phyloP scores from a whole-genome alignment of 2,329 filamentous ascomycete species.

The Calonectria honghensis region DNA sequence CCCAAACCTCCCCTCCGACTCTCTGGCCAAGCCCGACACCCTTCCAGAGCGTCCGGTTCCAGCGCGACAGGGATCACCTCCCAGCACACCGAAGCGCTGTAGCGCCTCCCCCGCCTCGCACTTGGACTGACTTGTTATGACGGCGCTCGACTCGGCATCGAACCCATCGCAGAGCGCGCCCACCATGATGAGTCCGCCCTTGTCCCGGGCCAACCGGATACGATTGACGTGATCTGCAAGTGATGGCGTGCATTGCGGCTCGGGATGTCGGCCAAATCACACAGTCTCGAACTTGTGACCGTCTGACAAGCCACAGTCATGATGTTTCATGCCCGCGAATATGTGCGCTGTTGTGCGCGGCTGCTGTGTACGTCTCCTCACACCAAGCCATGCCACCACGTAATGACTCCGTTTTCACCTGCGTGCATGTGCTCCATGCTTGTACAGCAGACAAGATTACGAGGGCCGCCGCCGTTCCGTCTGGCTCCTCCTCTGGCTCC shows the following conservation, averaged over 20 bases:
- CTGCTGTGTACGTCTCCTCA: neutral
- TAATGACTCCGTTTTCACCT: slow-evolving; percentile 32
- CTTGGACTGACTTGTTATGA: slow-evolving; percentile 14
- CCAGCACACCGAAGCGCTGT: slow-evolving; percentile 13
- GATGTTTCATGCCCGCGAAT: slow-evolving; percentile 33
- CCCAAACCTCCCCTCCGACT: neutral
- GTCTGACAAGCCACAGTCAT: slow-evolving; percentile 8
- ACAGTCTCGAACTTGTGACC: neutral
- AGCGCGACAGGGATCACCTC: slow-evolving; percentile 35
- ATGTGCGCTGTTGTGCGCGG: slow-evolving; percentile 26
- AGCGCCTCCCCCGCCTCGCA: slow-evolving; percentile 19
- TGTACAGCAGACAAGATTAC: slow-evolving; percentile 12
- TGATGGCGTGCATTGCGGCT: slow-evolving; percentile 40
- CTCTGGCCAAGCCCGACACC: neutral
- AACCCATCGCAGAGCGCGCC: slow-evolving; percentile 7
- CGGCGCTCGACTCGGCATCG: slow-evolving; percentile 26
- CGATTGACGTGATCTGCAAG: slow-evolving; percentile 37
- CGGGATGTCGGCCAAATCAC: slow-evolving; percentile 35
- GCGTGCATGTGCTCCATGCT: slow-evolving; percentile 28
- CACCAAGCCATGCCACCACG: slow-evolving; percentile 36
- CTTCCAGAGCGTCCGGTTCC: slow-evolving; percentile 22
- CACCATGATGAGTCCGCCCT: neutral
- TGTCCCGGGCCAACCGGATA: slow-evolving; percentile 22
- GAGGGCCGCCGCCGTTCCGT: slow-evolving; percentile 11
- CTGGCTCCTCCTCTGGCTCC: neutral